Conservation (phyloP, 116 monocot species). For the Zostera marina region DNA sequence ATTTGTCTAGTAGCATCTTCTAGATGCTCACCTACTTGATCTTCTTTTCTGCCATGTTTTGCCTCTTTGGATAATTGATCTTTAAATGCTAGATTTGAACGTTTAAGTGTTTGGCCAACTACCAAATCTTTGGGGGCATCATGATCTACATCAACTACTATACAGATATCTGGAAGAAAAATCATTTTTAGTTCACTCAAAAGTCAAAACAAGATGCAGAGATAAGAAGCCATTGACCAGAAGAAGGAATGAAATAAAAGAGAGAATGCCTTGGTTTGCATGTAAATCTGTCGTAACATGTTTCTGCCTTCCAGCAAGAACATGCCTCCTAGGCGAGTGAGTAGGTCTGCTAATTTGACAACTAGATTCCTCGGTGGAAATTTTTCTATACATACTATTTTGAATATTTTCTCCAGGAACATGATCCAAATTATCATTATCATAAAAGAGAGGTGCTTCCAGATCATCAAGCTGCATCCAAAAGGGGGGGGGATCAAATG, state of each 20-base stretch:
- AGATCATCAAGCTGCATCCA: constrained; percentile 55
- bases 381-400: constrained; percentile 22
- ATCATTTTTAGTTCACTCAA: not conserved
- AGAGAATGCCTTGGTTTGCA: constrained; percentile 23
- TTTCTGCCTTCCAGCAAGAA: constrained; percentile 15
- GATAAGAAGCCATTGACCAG: not conserved
- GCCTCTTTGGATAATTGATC: constrained; percentile 19
- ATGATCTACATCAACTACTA: constrained; percentile 34
- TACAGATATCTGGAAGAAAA: constrained; percentile 26
- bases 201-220: not conserved
- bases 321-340: constrained; percentile 12
- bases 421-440: constrained; percentile 27
- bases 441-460: constrained; percentile 54
- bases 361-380: constrained; percentile 23
- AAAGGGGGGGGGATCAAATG: not conserved
- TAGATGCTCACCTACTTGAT: constrained; percentile 8
- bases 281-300: constrained; percentile 16
- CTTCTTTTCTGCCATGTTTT: constrained; percentile 26
- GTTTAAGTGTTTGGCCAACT: constrained; percentile 52
- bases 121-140: constrained; percentile 27
- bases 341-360: constrained; percentile 31
- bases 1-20: constrained; percentile 13
- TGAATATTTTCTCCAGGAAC: constrained; percentile 21
- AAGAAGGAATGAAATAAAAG: not conserved
- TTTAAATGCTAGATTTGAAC: constrained; percentile 7